Percentiles rank a stretch among this genome's conserved stretches.
Evolutionary conservation across 805 yeast genomes (phyloP).

Genomic region (Candida lessepsii): DNA sequence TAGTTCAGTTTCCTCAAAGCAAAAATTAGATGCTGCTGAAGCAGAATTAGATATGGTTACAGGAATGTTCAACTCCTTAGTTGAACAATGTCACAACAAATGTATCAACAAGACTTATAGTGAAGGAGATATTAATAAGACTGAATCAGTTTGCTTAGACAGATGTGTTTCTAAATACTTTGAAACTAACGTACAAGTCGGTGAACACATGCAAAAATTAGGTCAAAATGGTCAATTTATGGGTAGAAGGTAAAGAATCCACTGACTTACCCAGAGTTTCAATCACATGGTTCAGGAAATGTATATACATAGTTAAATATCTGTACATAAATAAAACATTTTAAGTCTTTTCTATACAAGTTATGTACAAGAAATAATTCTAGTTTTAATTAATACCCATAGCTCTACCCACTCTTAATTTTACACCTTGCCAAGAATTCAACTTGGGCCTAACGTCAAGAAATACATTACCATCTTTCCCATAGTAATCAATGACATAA

Average conservation of each 20-base stretch:
- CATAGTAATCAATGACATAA: constrained; percentile 90
- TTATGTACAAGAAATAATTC: too few species aligned
- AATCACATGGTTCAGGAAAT: not conserved
- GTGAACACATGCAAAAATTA: constrained; percentile 61
- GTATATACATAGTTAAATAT: constrained; percentile 2
- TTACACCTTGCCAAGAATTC: constrained; percentile 76
- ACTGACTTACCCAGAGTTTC: too few species aligned
- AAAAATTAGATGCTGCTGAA: constrained; percentile 87
- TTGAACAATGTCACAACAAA: constrained; percentile 83
- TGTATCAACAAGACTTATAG: constrained; percentile 68
- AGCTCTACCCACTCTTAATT: constrained; percentile 63
- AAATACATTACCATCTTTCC: constrained; percentile 57
- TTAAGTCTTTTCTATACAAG: not conserved
- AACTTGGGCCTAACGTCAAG: constrained; percentile 92
- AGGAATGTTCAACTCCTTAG: constrained; percentile 93
- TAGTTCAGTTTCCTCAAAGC: constrained; percentile 67
- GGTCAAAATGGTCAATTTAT: constrained; percentile 48
- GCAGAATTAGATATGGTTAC: constrained; percentile 97
- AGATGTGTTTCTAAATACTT: constrained; percentile 95
- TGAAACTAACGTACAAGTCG: constrained; percentile 91
- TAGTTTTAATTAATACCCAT: constrained; percentile 15
- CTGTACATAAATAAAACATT: constrained; percentile 11
- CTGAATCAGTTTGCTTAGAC: constrained; percentile 84
- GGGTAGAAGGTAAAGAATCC: constrained; percentile 33
- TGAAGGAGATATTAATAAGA: constrained; percentile 74